These are phyloP conservation scores for Lentinula sp. DNA, from an alignment of 768 basidiomycete genomes.

Conservation along the genomic window DNA sequence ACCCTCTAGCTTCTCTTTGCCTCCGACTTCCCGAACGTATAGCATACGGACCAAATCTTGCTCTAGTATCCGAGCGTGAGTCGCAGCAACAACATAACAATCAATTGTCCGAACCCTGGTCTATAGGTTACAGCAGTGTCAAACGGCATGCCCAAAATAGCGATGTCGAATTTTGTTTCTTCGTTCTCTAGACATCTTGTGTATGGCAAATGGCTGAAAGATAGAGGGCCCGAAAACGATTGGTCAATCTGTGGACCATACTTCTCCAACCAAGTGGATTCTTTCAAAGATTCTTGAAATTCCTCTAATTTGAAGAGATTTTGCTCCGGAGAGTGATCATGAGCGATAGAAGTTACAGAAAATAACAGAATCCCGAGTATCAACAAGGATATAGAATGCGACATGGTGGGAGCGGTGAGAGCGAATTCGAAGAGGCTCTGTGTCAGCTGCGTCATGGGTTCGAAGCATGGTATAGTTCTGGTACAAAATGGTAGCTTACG, in stretches of 20 bases:
- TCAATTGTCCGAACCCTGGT: slow-evolving; percentile 35
- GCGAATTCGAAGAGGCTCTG: too few species aligned
- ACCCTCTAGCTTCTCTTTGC: slow-evolving; percentile 50
- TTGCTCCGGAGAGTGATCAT: not conserved
- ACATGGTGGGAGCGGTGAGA: not conserved
- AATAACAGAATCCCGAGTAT: not conserved
- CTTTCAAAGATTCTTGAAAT: not conserved
- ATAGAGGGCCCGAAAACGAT: slow-evolving; percentile 71
- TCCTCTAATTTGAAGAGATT: not conserved
- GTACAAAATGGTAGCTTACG: too few species aligned
- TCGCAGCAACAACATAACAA: not conserved
- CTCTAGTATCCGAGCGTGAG: slow-evolving; percentile 42
- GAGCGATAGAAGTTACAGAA: not conserved
- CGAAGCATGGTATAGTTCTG: not conserved
- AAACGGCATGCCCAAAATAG: slow-evolving; percentile 76
- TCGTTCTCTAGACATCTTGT: slow-evolving; percentile 61
- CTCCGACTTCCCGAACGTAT: slow-evolving; percentile 77
- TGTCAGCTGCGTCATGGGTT: not conserved
- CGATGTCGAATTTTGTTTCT: slow-evolving; percentile 58
- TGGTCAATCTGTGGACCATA: slow-evolving; percentile 75
- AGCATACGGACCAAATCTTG: slow-evolving; percentile 83
- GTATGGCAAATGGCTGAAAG: slow-evolving; percentile 82
- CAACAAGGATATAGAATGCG: not conserved
- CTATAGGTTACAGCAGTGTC: slow-evolving; percentile 66
- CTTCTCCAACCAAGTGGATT: slow-evolving; percentile 54